Base-by-base conservation (phyloP, 495 filamentous ascomycete species). In the Terfezia boudieri region DNA sequence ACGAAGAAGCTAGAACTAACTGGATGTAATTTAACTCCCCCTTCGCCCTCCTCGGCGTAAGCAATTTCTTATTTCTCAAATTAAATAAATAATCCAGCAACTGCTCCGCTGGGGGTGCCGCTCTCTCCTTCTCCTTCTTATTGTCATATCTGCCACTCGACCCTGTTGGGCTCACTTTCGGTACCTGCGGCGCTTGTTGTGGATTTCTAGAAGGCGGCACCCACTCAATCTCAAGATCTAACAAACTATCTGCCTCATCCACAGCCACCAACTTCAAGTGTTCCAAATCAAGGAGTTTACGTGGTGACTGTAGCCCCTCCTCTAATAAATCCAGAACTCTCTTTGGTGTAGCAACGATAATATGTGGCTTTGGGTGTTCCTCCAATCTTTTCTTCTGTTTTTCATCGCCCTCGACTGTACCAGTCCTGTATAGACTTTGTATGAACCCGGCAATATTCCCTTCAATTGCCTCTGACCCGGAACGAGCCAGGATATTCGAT, bases 331-430 rank as follows among this genome's bases (percentile, higher is more conserved):
- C 62, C 9, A 65, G 37, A 11, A 60, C 35, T 5, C 55, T 58
- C 0, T 52, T 57, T 4, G 62, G 59, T 3, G 62, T 64, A 12
- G 55, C 53, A 51, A 65, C 61, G 17, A 65, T 55, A 11, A 65
- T 64, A 36, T 65, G 62, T 4, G 62, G 62, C 8, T 59, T 53
- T 2, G 59, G 63, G 23, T 22, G 51, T 9, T 32, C 10, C 26
- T 51, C 35, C 14, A 65, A 36, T n/a, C 38, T 37, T 6, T 62
- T 12, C 9, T 61, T 37, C 43, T 59, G 56, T 12, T 57, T 53
- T 2, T 48, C 54, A 17, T 57, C 62, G 20, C 14, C 3, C 5
- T 54, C 53, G 41, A 20, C 14, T 5, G 49, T 35, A 16, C 9
- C 36, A 14, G 56, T 53, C n/a, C 62, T 49, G 38, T 60, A 58